Percentiles rank a stretch among this genome's conserved stretches.
phyloP scores from a whole-genome alignment of 2,329 filamentous ascomycete species.

The Trichoderma guizhouense region DNA sequence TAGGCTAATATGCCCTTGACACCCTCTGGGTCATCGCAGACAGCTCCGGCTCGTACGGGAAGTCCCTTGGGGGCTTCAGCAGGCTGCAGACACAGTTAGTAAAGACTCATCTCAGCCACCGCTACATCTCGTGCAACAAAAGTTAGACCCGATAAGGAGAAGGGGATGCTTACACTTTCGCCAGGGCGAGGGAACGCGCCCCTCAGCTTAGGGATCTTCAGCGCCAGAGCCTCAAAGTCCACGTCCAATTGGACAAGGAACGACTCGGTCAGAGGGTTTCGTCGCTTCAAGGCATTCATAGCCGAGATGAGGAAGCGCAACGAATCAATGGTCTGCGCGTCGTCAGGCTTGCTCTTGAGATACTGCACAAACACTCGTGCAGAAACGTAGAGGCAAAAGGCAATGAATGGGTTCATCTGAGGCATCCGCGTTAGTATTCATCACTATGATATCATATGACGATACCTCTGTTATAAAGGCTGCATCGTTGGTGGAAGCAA shows the following conservation, averaged over 20 bases:
- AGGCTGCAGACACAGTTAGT: conserved; percentile 23
- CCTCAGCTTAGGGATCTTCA: conserved; percentile 57
- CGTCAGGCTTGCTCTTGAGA: conserved; percentile 87
- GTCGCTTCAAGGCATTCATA: conserved; percentile 83
- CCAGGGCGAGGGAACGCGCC: conserved; percentile 52
- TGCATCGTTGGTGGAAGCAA: not conserved
- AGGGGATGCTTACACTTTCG: conserved; percentile 41
- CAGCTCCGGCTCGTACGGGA: conserved; percentile 20
- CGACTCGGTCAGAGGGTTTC: conserved; percentile 89
- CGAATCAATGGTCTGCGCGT: conserved; percentile 72
- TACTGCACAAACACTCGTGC: conserved; percentile 95
- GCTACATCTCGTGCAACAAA: not conserved
- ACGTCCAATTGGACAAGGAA: conserved; percentile 92
- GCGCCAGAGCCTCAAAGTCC: conserved; percentile 73
- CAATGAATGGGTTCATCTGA: conserved; percentile 92
- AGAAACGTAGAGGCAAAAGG: conserved; percentile 94
- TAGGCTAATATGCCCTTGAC: conserved; percentile 44
- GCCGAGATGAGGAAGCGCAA: conserved; percentile 87
- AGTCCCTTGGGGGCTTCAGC: conserved; percentile 21
- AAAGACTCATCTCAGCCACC: not conserved
- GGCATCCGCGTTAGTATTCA: not conserved
- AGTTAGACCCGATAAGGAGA: not conserved
- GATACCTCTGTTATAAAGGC: not conserved
- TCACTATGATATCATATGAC: not conserved
- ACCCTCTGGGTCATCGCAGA: conserved; percentile 36